Conservation (phyloP, 768 basidiomycete genomes). For the Boletus coccyginus region DNA sequence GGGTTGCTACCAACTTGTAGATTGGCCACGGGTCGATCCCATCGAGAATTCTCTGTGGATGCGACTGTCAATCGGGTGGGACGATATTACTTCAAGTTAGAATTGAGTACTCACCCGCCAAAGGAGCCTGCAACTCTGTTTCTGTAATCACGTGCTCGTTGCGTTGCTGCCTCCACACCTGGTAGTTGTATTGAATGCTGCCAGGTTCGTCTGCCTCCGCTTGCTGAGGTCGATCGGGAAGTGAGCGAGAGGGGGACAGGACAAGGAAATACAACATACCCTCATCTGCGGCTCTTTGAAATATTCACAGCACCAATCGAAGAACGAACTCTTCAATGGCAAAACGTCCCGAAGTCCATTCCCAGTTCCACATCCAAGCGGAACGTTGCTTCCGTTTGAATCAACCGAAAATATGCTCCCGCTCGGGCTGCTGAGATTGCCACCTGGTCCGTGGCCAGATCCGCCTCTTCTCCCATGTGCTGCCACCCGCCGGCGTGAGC, state of each 20-base stretch:
- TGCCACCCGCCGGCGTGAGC: slow-evolving; percentile 55
- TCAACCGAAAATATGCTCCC: slow-evolving; percentile 79
- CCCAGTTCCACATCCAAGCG: slow-evolving; percentile 77
- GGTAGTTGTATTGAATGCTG: slow-evolving; percentile 89
- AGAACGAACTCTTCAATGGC: slow-evolving; percentile 89
- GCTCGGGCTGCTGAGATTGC: slow-evolving; percentile 61
- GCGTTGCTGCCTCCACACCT: slow-evolving; percentile 89
- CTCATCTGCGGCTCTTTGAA: slow-evolving; percentile 99
- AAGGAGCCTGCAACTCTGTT: slow-evolving; percentile 65
- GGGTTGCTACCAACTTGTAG: slow-evolving; percentile 60
- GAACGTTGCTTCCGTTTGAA: slow-evolving; percentile 62
- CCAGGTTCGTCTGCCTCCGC: slow-evolving; percentile 96
- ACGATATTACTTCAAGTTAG: slow-evolving; percentile 19
- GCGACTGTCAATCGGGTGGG: background rate
- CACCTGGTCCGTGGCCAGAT: slow-evolving; percentile 35
- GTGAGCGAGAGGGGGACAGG: slow-evolving; percentile 6
- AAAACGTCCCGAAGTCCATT: slow-evolving; percentile 79
- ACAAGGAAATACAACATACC: slow-evolving; percentile 44
- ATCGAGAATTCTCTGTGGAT: slow-evolving; percentile 53
- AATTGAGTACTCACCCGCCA: slow-evolving; percentile 59
- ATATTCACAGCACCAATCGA: slow-evolving; percentile 96
- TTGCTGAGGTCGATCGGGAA: slow-evolving; percentile 52
- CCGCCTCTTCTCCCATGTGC: slow-evolving; percentile 42
- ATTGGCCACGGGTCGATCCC: slow-evolving; percentile 72
- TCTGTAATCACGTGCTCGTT: slow-evolving; percentile 78